Conservation (phyloP, 345 rosid genomes). For the Eucalyptus lansdowneana region DNA sequence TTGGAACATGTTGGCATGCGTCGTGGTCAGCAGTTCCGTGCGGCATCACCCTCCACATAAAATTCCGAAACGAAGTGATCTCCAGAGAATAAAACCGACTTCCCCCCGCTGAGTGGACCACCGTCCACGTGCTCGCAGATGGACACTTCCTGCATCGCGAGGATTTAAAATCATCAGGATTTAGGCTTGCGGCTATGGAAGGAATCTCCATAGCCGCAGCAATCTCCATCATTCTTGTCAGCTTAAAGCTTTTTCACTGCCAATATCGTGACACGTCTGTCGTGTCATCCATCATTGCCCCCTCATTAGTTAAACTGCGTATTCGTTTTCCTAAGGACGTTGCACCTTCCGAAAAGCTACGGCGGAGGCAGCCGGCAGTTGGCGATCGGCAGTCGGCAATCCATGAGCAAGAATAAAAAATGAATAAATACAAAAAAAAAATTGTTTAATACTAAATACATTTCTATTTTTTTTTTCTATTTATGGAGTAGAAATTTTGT, state of each 20-base stretch:
- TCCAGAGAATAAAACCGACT: neutral
- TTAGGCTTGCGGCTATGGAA: neutral
- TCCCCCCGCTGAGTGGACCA: neutral
- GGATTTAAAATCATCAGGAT: neutral
- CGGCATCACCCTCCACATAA: neutral
- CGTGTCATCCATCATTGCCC: neutral
- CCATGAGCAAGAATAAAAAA: fast-evolving
- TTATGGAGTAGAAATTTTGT: fast-evolving
- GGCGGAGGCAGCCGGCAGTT: neutral
- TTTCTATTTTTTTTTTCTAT: no score
- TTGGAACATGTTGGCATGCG: neutral
- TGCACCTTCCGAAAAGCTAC: neutral
- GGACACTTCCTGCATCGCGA: neutral
- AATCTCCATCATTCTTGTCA: neutral
- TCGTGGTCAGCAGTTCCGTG: neutral
- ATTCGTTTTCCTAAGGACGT: neutral
- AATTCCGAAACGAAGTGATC: neutral
- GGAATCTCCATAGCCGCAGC: neutral
- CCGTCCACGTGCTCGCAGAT: neutral
- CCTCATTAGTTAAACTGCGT: no score
- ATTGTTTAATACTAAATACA: fast-evolving
- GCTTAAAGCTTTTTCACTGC: neutral
- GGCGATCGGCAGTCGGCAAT: no score
- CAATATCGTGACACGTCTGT: neutral
- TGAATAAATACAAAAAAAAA: no score